Percentiles rank a stretch among this genome's conserved stretches.
phyloP scores from a whole-genome alignment of 2,329 filamentous ascomycete genomes.

The Talaromyces sp. region DNA sequence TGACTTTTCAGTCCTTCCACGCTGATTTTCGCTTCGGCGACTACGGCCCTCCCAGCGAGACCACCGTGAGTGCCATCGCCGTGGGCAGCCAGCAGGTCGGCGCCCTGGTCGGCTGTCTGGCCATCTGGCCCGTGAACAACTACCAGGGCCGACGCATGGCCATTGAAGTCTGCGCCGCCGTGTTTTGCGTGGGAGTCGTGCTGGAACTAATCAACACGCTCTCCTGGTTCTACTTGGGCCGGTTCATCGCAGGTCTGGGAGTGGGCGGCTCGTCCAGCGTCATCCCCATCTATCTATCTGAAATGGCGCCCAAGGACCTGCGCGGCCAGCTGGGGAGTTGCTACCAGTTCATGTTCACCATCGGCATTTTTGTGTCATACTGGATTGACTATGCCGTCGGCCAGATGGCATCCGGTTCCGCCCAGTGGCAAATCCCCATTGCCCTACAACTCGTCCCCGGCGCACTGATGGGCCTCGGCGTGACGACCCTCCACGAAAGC shows the following conservation, averaged over 20 bases:
- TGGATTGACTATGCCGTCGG: slow-evolving; percentile 48
- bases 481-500: slow-evolving; percentile 47
- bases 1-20: slow-evolving; percentile 43
- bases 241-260: slow-evolving; percentile 46
- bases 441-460: slow-evolving; percentile 48
- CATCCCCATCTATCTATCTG: slow-evolving; percentile 41
- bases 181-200: slow-evolving; percentile 43
- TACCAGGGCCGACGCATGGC: slow-evolving; percentile 41
- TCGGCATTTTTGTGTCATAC: slow-evolving; percentile 49
- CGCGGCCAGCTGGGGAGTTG: slow-evolving; percentile 47
- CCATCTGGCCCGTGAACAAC: slow-evolving; percentile 46
- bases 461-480: slow-evolving; percentile 43
- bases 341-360: slow-evolving; percentile 49
- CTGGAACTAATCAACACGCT: slow-evolving; percentile 46
- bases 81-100: slow-evolving; percentile 50
- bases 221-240: slow-evolving; percentile 41
- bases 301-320: slow-evolving; percentile 44
- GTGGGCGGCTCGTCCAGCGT: slow-evolving; percentile 44
- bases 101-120: slow-evolving; percentile 48
- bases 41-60: slow-evolving; percentile 33
- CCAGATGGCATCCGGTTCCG: slow-evolving; percentile 21
- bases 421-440: slow-evolving; percentile 54
- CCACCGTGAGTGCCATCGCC: slow-evolving; percentile 43
- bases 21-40: slow-evolving; percentile 33
- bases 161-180: slow-evolving; percentile 41